phyloP scores from a whole-genome alignment of 768 basidiomycete species.

The Tylopilus plumbeoviolaceoides region DNA sequence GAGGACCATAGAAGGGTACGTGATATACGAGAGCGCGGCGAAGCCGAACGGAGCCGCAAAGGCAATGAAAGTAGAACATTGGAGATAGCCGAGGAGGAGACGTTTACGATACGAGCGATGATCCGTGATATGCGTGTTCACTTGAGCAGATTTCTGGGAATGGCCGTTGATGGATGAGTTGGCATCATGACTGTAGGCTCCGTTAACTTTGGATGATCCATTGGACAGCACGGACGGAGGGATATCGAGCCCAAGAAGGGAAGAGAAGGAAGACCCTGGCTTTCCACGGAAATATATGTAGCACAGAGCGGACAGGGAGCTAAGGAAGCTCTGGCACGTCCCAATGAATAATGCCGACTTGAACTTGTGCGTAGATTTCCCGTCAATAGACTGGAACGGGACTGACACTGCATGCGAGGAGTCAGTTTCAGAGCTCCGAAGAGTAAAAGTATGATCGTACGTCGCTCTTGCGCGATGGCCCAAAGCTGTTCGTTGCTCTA shows the following conservation, averaged over 20 bases:
- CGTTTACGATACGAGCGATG: slow-evolving; percentile 35
- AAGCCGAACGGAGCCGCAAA: slow-evolving; percentile 95
- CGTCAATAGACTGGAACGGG: slow-evolving; percentile 71
- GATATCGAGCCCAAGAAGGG: slow-evolving; percentile 57
- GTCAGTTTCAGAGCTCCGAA: neutral
- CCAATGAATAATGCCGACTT: slow-evolving; percentile 82
- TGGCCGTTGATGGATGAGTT: slow-evolving; percentile 39
- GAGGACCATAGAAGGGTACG: slow-evolving; percentile 98
- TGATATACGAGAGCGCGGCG: slow-evolving; percentile 90
- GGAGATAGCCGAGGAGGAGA: slow-evolving; percentile 72
- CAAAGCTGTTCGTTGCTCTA: slow-evolving; percentile 51
- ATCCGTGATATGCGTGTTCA: slow-evolving; percentile 28
- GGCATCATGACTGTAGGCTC: slow-evolving; percentile 16
- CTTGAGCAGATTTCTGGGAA: slow-evolving; percentile 19
- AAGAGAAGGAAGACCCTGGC: slow-evolving; percentile 45
- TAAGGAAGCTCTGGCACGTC: slow-evolving; percentile 78
- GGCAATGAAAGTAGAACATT: slow-evolving; percentile 85
- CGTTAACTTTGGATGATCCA: slow-evolving; percentile 26
- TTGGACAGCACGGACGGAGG: slow-evolving; percentile 23
- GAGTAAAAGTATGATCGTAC: slow-evolving; percentile 41
- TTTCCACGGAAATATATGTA: slow-evolving; percentile 69
- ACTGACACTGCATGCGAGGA: slow-evolving; percentile 58
- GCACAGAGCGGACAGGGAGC: slow-evolving; percentile 68
- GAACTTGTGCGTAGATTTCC: slow-evolving; percentile 65
- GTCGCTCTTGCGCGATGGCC: slow-evolving; percentile 92